These are phyloP conservation scores for Skeletonema menzelii DNA, from an alignment of 108 stramenopile genomes.

Conservation along the genomic window DNA sequence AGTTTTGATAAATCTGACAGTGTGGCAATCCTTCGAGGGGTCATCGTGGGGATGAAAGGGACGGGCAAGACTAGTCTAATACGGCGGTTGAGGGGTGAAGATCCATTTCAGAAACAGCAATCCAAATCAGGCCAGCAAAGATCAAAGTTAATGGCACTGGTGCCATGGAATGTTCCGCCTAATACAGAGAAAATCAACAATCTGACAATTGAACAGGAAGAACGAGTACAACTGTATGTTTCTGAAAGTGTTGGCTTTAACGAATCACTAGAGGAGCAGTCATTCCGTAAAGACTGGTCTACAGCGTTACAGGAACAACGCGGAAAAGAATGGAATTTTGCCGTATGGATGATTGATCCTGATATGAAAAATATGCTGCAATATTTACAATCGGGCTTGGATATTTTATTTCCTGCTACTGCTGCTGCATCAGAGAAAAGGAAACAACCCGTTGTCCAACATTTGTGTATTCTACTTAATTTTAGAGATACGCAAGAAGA, in stretches of 20 bases:
- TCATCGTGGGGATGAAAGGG: slow-evolving; percentile 31
- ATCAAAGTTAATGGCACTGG: slow-evolving; percentile 37
- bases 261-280: neutral
- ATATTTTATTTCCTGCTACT: slow-evolving; percentile 20
- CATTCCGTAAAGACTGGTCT: slow-evolving; percentile 9
- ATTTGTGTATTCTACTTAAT: slow-evolving; percentile 48
- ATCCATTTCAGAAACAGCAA: slow-evolving; percentile 25
- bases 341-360: slow-evolving; percentile 42
- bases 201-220: slow-evolving; percentile 2
- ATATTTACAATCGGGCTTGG: slow-evolving; percentile 21
- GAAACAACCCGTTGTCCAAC: slow-evolving; percentile 12
- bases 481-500: slow-evolving; percentile 29
- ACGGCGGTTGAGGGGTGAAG: slow-evolving; percentile 41
- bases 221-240: slow-evolving; percentile 26
- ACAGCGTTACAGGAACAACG: slow-evolving; percentile 1
- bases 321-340: slow-evolving; percentile 33
- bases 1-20: neutral
- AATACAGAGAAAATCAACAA: neutral
- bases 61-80: slow-evolving; percentile 44
- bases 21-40: slow-evolving; percentile 29
- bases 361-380: slow-evolving; percentile 25
- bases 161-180: slow-evolving; percentile 38
- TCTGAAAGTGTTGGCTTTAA: slow-evolving; percentile 17
- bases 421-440: slow-evolving; percentile 7
- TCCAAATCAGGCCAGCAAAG: neutral